Percentiles rank a stretch among this genome's conserved stretches.
phyloP scores from a whole-genome alignment of 164 flowering plant species.

The Berberis thunbergii region DNA sequence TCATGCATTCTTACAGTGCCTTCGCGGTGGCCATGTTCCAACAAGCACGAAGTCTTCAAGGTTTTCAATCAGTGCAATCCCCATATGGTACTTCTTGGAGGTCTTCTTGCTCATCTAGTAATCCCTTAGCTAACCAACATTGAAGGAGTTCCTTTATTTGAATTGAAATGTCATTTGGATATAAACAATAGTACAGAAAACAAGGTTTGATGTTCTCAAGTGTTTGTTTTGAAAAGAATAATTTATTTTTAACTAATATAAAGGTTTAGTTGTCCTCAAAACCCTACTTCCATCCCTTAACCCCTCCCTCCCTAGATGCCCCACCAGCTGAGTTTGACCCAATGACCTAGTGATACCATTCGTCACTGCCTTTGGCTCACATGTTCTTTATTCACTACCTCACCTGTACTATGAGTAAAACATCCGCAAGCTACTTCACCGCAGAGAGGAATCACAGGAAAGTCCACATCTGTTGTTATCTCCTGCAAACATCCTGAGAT shows the following conservation, averaged over 20 bases:
- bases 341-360: too few species aligned
- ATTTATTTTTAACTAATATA: too few species aligned
- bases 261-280: background rate
- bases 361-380: too few species aligned
- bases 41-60: constrained; percentile 4
- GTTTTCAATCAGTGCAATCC: background rate
- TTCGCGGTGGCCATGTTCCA: background rate
- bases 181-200: constrained; percentile 20
- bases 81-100: background rate
- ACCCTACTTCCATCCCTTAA: background rate
- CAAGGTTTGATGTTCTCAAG: constrained; percentile 5
- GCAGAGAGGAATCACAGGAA: background rate
- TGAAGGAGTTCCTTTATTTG: background rate
- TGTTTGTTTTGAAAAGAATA: background rate
- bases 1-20: constrained; percentile 6
- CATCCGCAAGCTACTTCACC: constrained; percentile 12
- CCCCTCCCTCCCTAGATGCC: too few species aligned
- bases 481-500: constrained; percentile 4
- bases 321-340: too few species aligned
- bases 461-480: constrained; percentile 8
- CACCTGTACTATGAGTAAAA: background rate
- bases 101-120: background rate
- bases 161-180: constrained; percentile 15
- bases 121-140: background rate
- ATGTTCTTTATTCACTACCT: too few species aligned